Evolutionary conservation across 306 rosid species (phyloP), one percentile per base, ranked within the genome.

Genomic region (Aeschynomene evenia): DNA sequence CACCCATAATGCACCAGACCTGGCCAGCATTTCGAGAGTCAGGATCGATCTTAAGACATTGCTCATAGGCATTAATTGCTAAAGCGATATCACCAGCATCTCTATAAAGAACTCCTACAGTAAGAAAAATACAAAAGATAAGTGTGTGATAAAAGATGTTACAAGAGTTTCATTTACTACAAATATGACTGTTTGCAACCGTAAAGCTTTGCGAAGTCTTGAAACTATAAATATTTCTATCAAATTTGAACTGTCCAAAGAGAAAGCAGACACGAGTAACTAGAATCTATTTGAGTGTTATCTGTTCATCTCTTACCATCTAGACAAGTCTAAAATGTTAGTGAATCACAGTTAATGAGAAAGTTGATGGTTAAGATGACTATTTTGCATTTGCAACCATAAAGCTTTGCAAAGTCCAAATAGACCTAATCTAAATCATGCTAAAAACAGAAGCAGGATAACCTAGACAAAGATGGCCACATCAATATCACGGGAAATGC

Each of bases 1-100:
- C 68, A 63, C 33, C 42, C 70, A 57, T 13, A 52, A 82, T 39
- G 56, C 22, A 39, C 50, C 71, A 70, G 71, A 94, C 98, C 98
- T 94, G 98, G 83, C 98, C 97, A 73, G 98, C 98, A 84, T 94
- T 94, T 57, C 98, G 86, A 71, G 98, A 94, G 77, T 94, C 98
- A 0, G 95, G 98, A 79, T 94, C 98, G 63, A 94, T 94, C 83
- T 87, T 88, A 50, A 94, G 95, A 71, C 98, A 94, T 59, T 84
- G 92, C 82, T 94, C 98, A 75, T 94, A 94, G 5, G 98, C 97
- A 82, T 85, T 86, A 82, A 94, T 83, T 46, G 98, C 95, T 48
- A 80, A 66, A 57, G 88, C 56, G 67, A 94, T 94, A 74, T 90
- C 88, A 64, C 98, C 98, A 64, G 96, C 97, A 81, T 94, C 98